Evolutionary conservation across 2,329 filamentous ascomycete genomes (phyloP), one percentile per base, ranked within the genome.

Genomic region (Penicillium corylophilum): DNA sequence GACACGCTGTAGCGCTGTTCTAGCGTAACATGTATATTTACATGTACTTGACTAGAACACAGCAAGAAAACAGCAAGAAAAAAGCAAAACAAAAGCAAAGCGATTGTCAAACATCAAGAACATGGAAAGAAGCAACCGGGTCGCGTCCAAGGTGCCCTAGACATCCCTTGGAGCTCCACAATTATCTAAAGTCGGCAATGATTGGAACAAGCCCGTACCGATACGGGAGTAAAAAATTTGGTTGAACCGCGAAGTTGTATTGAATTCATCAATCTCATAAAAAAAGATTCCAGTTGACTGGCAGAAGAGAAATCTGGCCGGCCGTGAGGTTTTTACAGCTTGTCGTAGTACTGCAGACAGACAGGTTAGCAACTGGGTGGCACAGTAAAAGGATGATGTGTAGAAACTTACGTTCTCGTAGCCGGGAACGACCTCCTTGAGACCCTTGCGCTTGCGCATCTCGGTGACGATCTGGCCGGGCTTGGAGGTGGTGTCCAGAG

Each of bases 361-460:
- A 22, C 15, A 15, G 7, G 51, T 70, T 64, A 69, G 64, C 20
- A 7, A 35, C 9, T 15, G 12, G 45, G 20, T n/a, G 36, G 5
- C 5, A 7, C 6, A 23, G 40, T 2, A 41, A 0, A 7, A 22
- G 8, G 38, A 23, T 29, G 5, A 33, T 39, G 24, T 31, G 20
- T 10, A 31, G 53, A 52, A 61, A 89, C 90, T 90, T 85, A 94
- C 90, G 85, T 96, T 95, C 75, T 90, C 90, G 81, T 91, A 87
- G 75, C 88, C 89, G 69, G 94, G 93, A 75, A 96, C 89, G 71
- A 90, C 85, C 73, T 88, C 80, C 90, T 99, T 99, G 84, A 99
- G 82, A 90, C 93, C 94, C 90, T 99, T 99, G 81, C 93, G 90
- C 87, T 96, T 96, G 75, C 94, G 91, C 88, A 95, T 95, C 54